A percentile compares a stretch with the other conserved stretches of the same genome.
Conservation (phyloP, 2,329 filamentous ascomycete species). For the Graphiopsis chlorocephala region DNA sequence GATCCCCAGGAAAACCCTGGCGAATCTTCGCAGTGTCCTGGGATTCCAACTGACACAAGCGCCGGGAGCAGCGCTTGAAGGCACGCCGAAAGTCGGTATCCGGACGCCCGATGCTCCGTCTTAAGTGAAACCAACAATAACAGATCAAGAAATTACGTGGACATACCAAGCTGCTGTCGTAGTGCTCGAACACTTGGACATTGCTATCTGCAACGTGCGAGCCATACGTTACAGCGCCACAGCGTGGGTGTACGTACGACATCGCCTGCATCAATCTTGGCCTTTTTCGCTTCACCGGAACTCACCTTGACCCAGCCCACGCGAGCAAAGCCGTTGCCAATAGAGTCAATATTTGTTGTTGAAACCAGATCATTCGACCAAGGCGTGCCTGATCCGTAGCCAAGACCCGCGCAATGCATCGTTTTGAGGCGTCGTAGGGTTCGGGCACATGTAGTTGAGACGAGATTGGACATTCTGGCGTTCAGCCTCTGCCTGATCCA, state of each 20-base stretch:
- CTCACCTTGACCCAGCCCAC: background rate
- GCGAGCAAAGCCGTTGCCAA: constrained; percentile 14
- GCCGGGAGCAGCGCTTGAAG: constrained; percentile 5
- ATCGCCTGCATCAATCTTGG: background rate
- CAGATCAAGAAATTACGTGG: background rate
- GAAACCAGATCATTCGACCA: background rate
- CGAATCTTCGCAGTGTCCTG: background rate
- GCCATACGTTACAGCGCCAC: background rate
- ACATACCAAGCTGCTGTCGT: background rate
- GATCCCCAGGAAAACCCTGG: constrained; percentile 13
- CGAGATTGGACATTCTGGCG: background rate
- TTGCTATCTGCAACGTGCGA: background rate
- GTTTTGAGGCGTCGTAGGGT: background rate
- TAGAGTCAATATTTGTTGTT: background rate
- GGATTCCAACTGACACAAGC: constrained; percentile 12
- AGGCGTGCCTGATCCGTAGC: background rate
- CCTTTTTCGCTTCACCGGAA: background rate
- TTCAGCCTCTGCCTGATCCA: constrained; percentile 1
- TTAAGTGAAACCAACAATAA: constrained; percentile 10
- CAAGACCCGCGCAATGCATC: background rate
- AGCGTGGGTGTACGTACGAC: background rate
- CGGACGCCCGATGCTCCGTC: constrained; percentile 1
- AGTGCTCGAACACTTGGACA: background rate
- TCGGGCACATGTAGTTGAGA: background rate
- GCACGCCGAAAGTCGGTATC: background rate